Percentiles rank a stretch among this genome's conserved stretches.
Evolutionary conservation across 2,329 filamentous ascomycete genomes (phyloP).

Genomic region (Neofusicoccum cordaticola): DNA sequence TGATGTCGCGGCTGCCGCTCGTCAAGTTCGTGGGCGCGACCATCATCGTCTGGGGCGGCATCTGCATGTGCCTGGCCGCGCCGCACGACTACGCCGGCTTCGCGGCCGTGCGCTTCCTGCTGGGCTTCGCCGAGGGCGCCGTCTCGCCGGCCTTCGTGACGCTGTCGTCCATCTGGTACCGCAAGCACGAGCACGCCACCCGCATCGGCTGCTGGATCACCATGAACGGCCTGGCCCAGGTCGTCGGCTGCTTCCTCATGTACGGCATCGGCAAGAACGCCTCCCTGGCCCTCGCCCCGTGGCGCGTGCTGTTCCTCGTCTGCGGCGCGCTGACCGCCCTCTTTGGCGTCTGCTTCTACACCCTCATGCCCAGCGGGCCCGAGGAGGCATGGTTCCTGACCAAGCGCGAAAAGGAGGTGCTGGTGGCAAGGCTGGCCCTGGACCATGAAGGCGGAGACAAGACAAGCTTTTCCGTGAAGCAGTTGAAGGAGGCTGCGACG

Average conservation of each 20-base stretch:
- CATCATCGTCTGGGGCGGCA: conserved; percentile 44
- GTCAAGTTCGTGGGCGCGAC: conserved; percentile 51
- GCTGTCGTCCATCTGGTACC: conserved; percentile 49
- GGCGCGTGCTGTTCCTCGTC: conserved; percentile 40
- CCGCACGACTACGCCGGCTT: conserved; percentile 44
- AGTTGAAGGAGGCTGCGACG: conserved; percentile 45
- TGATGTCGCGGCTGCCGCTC: conserved; percentile 49
- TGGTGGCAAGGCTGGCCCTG: conserved; percentile 36
- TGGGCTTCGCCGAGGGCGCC: conserved; percentile 65
- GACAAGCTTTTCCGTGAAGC: conserved; percentile 43
- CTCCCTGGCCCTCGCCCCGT: conserved; percentile 29
- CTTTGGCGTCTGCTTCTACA: conserved; percentile 40
- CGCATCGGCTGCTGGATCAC: conserved; percentile 43
- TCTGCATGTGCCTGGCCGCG: conserved; percentile 47
- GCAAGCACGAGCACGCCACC: conserved; percentile 31
- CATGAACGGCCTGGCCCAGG: conserved; percentile 48
- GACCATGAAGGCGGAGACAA: conserved; percentile 44
- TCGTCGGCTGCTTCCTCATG: conserved; percentile 48
- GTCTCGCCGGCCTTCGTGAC: conserved; percentile 57
- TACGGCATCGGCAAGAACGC: conserved; percentile 50
- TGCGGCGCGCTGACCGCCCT: conserved; percentile 34
- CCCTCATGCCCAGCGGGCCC: conserved; percentile 48
- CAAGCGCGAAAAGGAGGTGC: conserved; percentile 42
- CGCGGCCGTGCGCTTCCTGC: conserved; percentile 56
- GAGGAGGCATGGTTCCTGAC: conserved; percentile 51